Evolutionary conservation across 2,329 filamentous ascomycete genomes (phyloP).

Genomic region (Aspergillus flavus): DNA sequence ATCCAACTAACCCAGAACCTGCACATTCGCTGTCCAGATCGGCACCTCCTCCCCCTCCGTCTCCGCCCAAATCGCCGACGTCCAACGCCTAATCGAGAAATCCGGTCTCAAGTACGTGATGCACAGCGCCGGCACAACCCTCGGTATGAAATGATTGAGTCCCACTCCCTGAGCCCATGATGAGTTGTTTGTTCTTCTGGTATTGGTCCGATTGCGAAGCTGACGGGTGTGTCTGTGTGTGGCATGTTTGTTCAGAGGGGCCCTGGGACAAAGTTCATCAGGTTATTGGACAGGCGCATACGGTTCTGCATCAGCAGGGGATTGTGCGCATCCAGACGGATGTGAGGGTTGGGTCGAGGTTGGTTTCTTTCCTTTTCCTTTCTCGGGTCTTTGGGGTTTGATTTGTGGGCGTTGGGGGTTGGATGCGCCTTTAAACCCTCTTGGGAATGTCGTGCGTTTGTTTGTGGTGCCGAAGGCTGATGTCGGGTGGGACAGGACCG

Average conservation of each 20-base stretch:
- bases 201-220: background rate
- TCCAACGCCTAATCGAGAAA: conserved; percentile 80
- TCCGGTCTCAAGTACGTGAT: conserved; percentile 82
- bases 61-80: conserved; percentile 80
- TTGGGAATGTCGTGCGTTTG: background rate
- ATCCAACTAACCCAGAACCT: background rate
- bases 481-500: conserved; percentile 59
- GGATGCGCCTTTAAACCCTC: background rate
- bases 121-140: conserved; percentile 91
- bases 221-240: background rate
- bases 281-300: conserved; percentile 83
- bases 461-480: conserved; percentile 21
- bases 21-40: conserved; percentile 54
- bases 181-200: background rate
- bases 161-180: background rate
- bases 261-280: conserved; percentile 86
- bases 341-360: conserved; percentile 82
- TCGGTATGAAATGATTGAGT: conserved; percentile 65
- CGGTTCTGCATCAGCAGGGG: conserved; percentile 74
- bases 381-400: background rate
- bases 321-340: conserved; percentile 83
- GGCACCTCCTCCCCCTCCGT: conserved; percentile 78
- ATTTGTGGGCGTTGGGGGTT: background rate
- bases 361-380: conserved; percentile 30
- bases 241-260: conserved; percentile 65